phyloP scores from a whole-genome alignment of 208 protist genomes.

The Crithidia bombi region DNA sequence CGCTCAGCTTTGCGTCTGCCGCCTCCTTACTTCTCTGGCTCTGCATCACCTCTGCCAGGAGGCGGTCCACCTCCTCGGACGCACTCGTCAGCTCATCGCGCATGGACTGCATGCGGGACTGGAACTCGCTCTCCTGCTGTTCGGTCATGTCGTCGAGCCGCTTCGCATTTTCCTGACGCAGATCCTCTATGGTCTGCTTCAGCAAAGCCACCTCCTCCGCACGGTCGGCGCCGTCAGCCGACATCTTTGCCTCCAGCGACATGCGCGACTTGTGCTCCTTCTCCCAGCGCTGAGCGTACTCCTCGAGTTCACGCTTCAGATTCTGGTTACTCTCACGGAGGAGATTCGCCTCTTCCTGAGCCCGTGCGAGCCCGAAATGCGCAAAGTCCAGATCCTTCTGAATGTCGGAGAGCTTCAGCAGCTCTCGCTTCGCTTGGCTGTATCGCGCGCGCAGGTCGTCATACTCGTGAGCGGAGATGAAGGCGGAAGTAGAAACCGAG shows the following conservation, averaged over 20 bases:
- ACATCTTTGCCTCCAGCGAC: constrained; percentile 43
- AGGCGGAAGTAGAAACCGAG: constrained; percentile 65
- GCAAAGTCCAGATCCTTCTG: constrained; percentile 82
- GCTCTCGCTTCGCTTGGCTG: constrained; percentile 78
- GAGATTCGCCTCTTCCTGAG: constrained; percentile 71
- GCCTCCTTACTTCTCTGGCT: constrained; percentile 31
- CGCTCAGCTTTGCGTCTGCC: constrained; percentile 25
- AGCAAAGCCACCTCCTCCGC: constrained; percentile 70
- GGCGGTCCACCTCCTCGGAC: constrained; percentile 36
- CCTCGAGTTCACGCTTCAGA: constrained; percentile 61
- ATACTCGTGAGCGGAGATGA: constrained; percentile 78
- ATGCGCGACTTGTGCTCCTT: constrained; percentile 57
- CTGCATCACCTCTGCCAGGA: constrained; percentile 35
- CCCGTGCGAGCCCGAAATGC: constrained; percentile 70
- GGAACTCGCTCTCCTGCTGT: constrained; percentile 62
- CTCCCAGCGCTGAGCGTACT: constrained; percentile 51
- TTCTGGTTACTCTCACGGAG: constrained; percentile 47
- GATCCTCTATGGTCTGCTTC: constrained; percentile 63
- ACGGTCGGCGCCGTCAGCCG: constrained; percentile 30
- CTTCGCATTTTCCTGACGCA: constrained; percentile 56
- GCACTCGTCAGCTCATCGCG: constrained; percentile 56
- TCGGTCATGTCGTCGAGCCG: constrained; percentile 61
- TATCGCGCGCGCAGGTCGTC: constrained; percentile 79
- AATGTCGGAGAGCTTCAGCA: constrained; percentile 72
- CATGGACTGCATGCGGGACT: constrained; percentile 60